phyloP scores from a whole-genome alignment of 768 basidiomycete species.

The Hericium erinaceus region DNA sequence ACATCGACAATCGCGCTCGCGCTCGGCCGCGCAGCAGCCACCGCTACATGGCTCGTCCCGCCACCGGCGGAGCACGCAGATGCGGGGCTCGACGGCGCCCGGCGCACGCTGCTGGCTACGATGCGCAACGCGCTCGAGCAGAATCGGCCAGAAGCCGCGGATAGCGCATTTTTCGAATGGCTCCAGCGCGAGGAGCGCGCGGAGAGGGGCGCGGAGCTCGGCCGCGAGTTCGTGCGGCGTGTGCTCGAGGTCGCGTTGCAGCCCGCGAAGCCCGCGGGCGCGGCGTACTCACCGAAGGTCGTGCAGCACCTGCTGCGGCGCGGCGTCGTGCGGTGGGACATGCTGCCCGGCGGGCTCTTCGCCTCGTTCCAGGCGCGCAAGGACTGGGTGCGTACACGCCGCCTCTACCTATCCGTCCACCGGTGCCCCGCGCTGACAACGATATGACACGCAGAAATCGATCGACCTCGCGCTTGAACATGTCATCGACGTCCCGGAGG shows the following conservation, averaged over 20 bases:
- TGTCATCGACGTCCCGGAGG: constrained; percentile 58
- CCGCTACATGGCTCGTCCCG: constrained; percentile 37
- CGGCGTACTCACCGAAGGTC: constrained; percentile 47
- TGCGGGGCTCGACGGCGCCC: constrained; percentile 15
- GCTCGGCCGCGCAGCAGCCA: constrained; percentile 40
- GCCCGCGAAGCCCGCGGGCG: constrained; percentile 20
- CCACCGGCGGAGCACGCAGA: background rate
- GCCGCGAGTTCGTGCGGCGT: constrained; percentile 51
- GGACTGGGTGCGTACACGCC: constrained; percentile 53
- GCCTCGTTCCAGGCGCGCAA: constrained; percentile 38
- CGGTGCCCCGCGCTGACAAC: background rate
- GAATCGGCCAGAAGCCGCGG: constrained; percentile 41
- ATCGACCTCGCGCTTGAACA: constrained; percentile 42
- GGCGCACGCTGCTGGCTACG: constrained; percentile 26
- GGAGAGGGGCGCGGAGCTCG: constrained; percentile 15
- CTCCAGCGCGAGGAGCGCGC: constrained; percentile 18
- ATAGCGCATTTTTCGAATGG: constrained; percentile 57
- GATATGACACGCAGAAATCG: constrained; percentile 14
- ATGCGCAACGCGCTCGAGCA: constrained; percentile 34
- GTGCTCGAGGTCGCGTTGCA: constrained; percentile 43
- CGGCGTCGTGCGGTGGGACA: constrained; percentile 45
- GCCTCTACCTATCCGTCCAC: background rate
- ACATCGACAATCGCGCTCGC: constrained; percentile 57
- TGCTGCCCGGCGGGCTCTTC: constrained; percentile 55
- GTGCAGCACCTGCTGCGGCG: constrained; percentile 48